Evolutionary conservation across 305 asterid genomes (phyloP).

Genomic region (Fraxinus ornus): DNA sequence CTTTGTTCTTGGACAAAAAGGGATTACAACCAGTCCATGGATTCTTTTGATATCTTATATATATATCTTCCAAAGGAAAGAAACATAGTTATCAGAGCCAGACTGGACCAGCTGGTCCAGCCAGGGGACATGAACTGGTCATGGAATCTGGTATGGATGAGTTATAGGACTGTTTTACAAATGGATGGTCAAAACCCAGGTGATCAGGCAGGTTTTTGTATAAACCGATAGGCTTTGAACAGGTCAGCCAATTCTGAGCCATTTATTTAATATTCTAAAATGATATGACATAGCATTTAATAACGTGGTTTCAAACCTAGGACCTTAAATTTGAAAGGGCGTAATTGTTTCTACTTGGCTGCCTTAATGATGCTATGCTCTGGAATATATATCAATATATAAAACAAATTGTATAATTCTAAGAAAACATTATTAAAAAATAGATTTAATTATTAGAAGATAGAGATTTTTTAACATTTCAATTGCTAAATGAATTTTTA

Average conservation of each 20-base stretch:
- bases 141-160: not conserved
- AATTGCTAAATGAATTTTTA: not conserved
- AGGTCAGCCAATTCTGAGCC: not conserved
- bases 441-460: not conserved
- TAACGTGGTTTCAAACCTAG: not conserved
- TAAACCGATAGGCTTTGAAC: not conserved
- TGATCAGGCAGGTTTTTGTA: not conserved
- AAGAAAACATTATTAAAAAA: not conserved
- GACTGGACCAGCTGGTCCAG: not conserved
- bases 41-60: not conserved
- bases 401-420: not conserved
- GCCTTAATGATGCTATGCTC: not conserved
- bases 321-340: not conserved
- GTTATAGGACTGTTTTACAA: not conserved
- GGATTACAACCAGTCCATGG: not conserved
- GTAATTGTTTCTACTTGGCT: not conserved
- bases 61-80: not conserved
- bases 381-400: not conserved
- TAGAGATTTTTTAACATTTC: not conserved
- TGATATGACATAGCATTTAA: not conserved
- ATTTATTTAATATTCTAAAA: not conserved
- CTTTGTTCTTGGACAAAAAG: conserved; percentile 2
- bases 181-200: not conserved
- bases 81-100: not conserved
- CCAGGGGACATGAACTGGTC: not conserved